Evolutionary conservation across 1,284 basidiomycete species (phyloP), one percentile per base, ranked within the genome.

Genomic region (Amylostereum areolatum): DNA sequence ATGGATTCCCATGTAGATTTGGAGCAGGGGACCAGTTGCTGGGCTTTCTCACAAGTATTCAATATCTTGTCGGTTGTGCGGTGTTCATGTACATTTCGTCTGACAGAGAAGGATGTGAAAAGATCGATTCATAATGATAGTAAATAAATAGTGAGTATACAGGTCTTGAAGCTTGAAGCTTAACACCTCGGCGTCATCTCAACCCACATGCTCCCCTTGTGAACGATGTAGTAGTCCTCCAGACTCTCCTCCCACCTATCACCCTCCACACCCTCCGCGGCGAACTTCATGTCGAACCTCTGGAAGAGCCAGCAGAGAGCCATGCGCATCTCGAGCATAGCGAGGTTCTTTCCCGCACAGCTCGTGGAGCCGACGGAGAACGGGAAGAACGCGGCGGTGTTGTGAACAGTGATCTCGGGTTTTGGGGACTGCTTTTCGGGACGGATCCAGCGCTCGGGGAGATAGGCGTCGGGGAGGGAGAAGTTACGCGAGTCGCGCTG

Each of bases 181-280:
- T 25, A 39, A n/a, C 5, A 25, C 27, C 18, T 5, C 5, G 25
- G 41, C 5, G n/a, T 10, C 5, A 55, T 24, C 0, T 11, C 36
- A 28, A 63, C 58, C 9, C 56, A 55, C 27, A 65, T 46, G 2
- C 53, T 47, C 5, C 56, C 58, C 8, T 54, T 51, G 4, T 56
- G 53, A 4, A 58, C 42, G 9, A 60, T 55, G 27, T 59, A 57
- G 50, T 52, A 55, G 44, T 65, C 62, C 12, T 52, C 27, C 35
- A 64, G 50, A 3, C 46, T 45, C n/a, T 47, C 48, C 28, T 63
- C 59, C 56, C 62, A 66, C 8, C 31, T 36, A 2, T 49, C 48
- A 31, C 45, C 52, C 31, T 30, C 35, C 11, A 48, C 10, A 4
- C 46, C 46, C 3, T 39, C 37, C 1, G 39, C 43, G 3, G 32